Base-by-base conservation (phyloP, 139 green algal species). In the Chlamydomonas eustigma region DNA sequence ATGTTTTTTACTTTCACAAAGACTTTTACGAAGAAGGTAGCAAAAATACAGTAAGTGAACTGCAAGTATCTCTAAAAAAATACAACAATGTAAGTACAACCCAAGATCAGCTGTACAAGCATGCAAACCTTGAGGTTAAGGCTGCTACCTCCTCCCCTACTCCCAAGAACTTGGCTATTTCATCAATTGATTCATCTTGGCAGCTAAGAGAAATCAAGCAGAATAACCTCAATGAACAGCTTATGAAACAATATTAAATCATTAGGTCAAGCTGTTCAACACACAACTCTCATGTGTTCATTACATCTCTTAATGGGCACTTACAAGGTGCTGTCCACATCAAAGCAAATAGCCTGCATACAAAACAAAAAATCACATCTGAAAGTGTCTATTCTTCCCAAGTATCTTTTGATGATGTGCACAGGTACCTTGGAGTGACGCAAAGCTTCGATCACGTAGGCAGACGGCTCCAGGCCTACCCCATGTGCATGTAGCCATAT, bases 271-370 rank as follows among this genome's bases (percentile, higher is more conserved):
- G n/a, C n/a, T n/a, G n/a, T n/a, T n/a, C n/a, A n/a, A n/a, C n/a
- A n/a, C n/a, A n/a, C n/a, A n/a, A n/a, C n/a, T n/a, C n/a, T n/a
- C n/a, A n/a, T n/a, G n/a, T n/a, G n/a, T n/a, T n/a, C n/a, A n/a
- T n/a, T n/a, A n/a, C n/a, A n/a, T n/a, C n/a, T n/a, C n/a, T n/a
- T n/a, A n/a, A n/a, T n/a, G n/a, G 1, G 1, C 28, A 81, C 90
- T 89, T 76, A 97, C 88, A 99, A 93, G 0, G 95, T 99, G 85
- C 86, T 94, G 83, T 99, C 95, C 0, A 99, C 95, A 76, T 99
- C 95, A 76, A 99, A 98, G 73, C 89, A 96, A 5, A 98, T 28
- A 35, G 58, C 58, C 58, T 70, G 58, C 58, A 58, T 12, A 18
- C 12, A 28, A 58, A 58, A 58, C 12, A 58, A 18, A 58, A 18